Percentiles rank a stretch among this genome's conserved stretches.
Conservation (phyloP, 257 asterid genomes). For the Lycium ferocissimum region DNA sequence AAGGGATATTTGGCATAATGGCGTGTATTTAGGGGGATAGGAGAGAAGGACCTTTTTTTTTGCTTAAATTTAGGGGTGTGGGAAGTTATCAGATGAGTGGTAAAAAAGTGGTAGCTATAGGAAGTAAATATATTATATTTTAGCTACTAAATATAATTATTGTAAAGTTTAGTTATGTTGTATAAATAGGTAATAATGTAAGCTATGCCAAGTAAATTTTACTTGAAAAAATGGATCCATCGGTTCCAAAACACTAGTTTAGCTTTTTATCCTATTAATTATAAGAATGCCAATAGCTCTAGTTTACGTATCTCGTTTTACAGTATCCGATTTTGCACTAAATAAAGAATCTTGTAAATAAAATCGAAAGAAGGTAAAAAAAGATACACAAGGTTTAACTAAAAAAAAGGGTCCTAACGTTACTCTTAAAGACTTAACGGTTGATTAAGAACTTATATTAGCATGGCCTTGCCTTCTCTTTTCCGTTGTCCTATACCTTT, state of each 20-base stretch:
- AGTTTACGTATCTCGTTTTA: background rate
- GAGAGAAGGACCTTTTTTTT: no score
- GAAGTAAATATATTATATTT: no score
- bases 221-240: background rate
- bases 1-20: no score
- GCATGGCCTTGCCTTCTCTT: background rate
- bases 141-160: no score
- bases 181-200: no score
- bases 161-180: no score
- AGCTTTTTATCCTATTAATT: background rate
- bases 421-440: background rate
- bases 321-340: background rate
- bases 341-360: background rate
- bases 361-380: background rate
- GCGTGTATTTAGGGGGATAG: no score
- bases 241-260: background rate
- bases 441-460: background rate
- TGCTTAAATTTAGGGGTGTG: no score
- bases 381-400: no score
- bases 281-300: background rate
- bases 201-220: no score
- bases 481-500: conserved; percentile 12
- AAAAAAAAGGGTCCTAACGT: background rate
- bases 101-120: no score
- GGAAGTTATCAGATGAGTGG: no score